These are phyloP conservation scores for Baorangia bicolor DNA, from an alignment of 768 basidiomycete genomes.

Conservation along the genomic window DNA sequence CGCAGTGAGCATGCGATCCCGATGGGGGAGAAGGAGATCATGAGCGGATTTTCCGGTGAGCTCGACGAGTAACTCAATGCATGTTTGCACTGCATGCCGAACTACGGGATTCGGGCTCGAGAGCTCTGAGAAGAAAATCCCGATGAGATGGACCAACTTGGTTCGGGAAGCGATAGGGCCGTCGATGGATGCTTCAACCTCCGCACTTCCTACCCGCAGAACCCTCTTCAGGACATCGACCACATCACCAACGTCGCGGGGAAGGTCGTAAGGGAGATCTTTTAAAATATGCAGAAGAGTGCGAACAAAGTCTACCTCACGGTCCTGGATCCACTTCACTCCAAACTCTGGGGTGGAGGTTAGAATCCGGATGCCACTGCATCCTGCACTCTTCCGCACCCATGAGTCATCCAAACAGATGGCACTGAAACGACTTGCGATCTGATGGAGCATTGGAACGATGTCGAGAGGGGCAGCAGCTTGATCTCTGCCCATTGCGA, in stretches of 20 bases:
- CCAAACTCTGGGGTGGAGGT: conserved; percentile 69
- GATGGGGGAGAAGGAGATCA: conserved; percentile 80
- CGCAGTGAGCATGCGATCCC: conserved; percentile 82
- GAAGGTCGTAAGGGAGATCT: conserved; percentile 89
- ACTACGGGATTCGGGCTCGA: conserved; percentile 85
- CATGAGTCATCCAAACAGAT: conserved; percentile 91
- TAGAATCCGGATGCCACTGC: conserved; percentile 80
- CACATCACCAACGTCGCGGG: conserved; percentile 77
- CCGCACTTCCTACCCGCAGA: conserved; percentile 56
- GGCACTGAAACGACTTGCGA: conserved; percentile 79
- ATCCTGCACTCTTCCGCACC: conserved; percentile 88
- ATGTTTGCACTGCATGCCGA: conserved; percentile 78
- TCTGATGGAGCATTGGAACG: conserved; percentile 70
- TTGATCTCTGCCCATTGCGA: conserved; percentile 49
- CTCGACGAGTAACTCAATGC: conserved; percentile 75
- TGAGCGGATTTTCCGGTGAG: conserved; percentile 67
- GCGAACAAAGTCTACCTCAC: conserved; percentile 87
- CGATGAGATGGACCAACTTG: conserved; percentile 66
- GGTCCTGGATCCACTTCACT: conserved; percentile 76
- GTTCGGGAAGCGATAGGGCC: conserved; percentile 42
- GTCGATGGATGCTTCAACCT: conserved; percentile 47
- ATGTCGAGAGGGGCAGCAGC: conserved; percentile 54
- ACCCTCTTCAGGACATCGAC: conserved; percentile 71
- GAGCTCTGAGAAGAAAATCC: conserved; percentile 86
- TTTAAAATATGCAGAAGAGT: conserved; percentile 90